phyloP scores from a whole-genome alignment of 352 stramenopile genomes.

The Phytophthora agathidicida region DNA sequence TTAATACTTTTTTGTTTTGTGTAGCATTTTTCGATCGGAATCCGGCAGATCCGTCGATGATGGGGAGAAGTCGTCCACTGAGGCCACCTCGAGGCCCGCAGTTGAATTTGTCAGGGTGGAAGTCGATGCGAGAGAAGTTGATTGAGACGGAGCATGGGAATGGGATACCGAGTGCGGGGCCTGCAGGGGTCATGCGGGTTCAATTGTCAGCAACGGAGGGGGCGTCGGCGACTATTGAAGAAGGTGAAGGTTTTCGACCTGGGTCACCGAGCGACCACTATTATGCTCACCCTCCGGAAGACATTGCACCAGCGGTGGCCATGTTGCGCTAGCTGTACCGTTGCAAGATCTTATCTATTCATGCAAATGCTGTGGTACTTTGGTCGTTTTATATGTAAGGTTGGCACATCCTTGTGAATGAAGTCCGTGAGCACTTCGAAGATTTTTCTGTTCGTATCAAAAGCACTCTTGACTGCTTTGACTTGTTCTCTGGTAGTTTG shows the following conservation, averaged over 20 bases:
- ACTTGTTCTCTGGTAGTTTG: no score
- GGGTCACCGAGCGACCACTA: conserved; percentile 18
- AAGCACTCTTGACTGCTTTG: no score
- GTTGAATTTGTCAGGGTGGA: conserved; percentile 38
- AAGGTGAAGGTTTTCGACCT: conserved; percentile 27
- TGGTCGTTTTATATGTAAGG: background rate
- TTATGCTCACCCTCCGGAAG: background rate
- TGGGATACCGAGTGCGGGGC: conserved; percentile 6
- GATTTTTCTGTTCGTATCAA: no score
- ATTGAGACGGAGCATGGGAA: conserved; percentile 38
- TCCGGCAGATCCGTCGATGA: background rate
- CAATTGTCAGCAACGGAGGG: conserved; percentile 21
- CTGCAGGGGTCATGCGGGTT: conserved; percentile 26
- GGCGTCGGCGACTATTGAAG: conserved; percentile 21
- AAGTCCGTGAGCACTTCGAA: no score
- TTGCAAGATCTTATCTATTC: no score
- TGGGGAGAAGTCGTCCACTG: background rate
- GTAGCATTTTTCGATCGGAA: conserved; percentile 4
- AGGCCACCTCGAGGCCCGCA: conserved; percentile 24
- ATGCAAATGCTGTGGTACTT: background rate
- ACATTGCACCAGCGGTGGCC: conserved; percentile 9
- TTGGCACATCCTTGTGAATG: no score
- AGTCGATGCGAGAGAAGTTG: conserved; percentile 37
- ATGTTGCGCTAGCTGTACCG: conserved; percentile 18
- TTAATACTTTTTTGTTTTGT: conserved; percentile 2